Evolutionary conservation across 495 filamentous ascomycete species (phyloP), one percentile per base, ranked within the genome.

Genomic region (Penicillium goetzii): DNA sequence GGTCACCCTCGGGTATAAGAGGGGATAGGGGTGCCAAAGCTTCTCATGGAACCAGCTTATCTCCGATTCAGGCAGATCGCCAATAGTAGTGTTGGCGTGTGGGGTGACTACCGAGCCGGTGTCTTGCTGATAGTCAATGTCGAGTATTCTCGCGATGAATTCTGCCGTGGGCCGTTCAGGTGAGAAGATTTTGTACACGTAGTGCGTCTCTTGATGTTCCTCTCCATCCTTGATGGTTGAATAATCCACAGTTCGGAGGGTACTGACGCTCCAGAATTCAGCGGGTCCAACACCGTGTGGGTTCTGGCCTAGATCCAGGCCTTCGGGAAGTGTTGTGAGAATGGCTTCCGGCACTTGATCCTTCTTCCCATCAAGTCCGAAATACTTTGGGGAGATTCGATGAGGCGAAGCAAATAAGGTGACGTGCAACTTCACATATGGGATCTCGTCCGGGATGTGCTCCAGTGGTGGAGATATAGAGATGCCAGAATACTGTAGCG

Each of bases 171-270:
- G 80, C 6, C 80, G 81, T 40, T 85, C 76, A 0, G 93, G 91
- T 0, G 92, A 96, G 83, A 98, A 99, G 61, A 98, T 90, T 75
- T 99, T 99, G 81, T 98, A 99, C 32, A 97, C 83, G 67, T 91
- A 93, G 71, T 99, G 94, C 19, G 64, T 40, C 40, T 69, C 59
- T 0, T 67, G 61, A 19, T 76, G 65, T 28, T 76, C 68, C 52
- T 77, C 64, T 7, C 78, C 61, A 11, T 71, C 64, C n/a, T 62
- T 63, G 0, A 83, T 80, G 32, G 74, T 69, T 0, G 88, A 84
- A 58, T 89, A 90, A 33, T 76, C 70, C 9, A 89, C 80, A n/a
- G 79, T 83, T 11, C 84, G 83, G 19, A 97, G 83, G 11, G 87
- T 89, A 63, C 89, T 96, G 73, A 97, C 89, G 72, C 90, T 94